Base-by-base conservation (phyloP, 805 yeast genomes). In the Barnettozyma californica region DNA sequence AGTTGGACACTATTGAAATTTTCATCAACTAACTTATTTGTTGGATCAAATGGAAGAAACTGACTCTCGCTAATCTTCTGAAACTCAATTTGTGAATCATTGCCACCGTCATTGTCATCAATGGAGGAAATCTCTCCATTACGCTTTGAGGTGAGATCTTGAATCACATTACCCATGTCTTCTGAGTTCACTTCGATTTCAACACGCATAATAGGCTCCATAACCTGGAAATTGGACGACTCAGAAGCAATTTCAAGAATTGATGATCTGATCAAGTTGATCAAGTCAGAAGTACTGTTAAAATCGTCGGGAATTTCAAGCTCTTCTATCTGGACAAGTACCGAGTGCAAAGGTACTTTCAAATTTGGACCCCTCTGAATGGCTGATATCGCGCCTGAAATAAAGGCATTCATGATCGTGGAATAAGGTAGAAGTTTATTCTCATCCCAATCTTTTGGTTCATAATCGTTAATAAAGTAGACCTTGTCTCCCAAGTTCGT, bases 121-220 rank as follows among this genome's bases (percentile, higher is more conserved):
- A 94, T 80, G 3, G 87, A 78, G 4, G 73, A 61, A 39, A 94
- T 87, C 1, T 70, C 73, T 1, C 96, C 97, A 41, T 83, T 81
- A 52, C 98, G 76, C 13, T 83, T 76, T 27, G 87, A 81, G 39
- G 88, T 82, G 45, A 94, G 68, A 62, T 94, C 99, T 56, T 88
- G 95, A 36, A 88, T 76, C 1, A 94, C 94, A 33, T 74, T 74
- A 19, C 98, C 98, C 55, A 92, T 66, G 49, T 84, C 87, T 48
- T 78, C 84, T 27, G 89, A 84, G 46, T 75, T 75, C 2, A 83
- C 84, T 45, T 74, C 77, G 1, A 94, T 81, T 8, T 72, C 72
- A 5, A 90, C 83, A 33, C 76, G 73, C 97, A 94, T 92, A 26
- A 86, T 73, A 0, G 99, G 99, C 66, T 94, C 98, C 64, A 92